Percentiles rank a stretch among this genome's conserved stretches.
These are phyloP conservation scores for Aschersonia sp. DNA, from an alignment of 2,329 filamentous ascomycete species.

Conservation along the genomic window DNA sequence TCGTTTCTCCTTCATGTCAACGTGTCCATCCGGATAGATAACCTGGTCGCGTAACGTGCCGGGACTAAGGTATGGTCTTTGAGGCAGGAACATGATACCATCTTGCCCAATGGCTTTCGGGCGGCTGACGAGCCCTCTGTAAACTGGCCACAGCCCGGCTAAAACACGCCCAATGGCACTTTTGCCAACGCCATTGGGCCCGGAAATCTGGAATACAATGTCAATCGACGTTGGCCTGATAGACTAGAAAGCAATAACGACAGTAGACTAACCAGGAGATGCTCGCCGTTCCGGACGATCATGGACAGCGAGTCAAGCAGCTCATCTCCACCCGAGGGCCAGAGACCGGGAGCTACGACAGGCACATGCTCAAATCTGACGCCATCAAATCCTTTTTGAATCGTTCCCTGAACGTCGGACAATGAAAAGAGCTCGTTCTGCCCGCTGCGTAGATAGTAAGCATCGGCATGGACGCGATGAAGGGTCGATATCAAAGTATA, in stretches of 20 bases:
- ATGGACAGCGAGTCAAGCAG: conserved; percentile 79
- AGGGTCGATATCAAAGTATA: conserved; percentile 92
- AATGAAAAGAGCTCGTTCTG: conserved; percentile 75
- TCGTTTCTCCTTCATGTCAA: conserved; percentile 78
- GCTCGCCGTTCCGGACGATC: conserved; percentile 79
- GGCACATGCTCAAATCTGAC: conserved; percentile 88
- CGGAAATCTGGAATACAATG: conserved; percentile 49
- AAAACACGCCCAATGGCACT: conserved; percentile 76
- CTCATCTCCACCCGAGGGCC: conserved; percentile 83
- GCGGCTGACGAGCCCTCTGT: conserved; percentile 79
- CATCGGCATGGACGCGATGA: conserved; percentile 81
- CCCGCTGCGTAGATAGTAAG: conserved; percentile 57
- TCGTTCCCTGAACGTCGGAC: conserved; percentile 83
- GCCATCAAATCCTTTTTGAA: conserved; percentile 88
- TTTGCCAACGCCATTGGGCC: conserved; percentile 89
- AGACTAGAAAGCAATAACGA: not conserved
- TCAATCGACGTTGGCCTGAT: conserved; percentile 5
- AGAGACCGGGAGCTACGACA: conserved; percentile 75
- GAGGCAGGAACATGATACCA: conserved; percentile 96
- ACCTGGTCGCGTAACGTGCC: conserved; percentile 93
- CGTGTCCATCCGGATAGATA: conserved; percentile 89
- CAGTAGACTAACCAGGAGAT: conserved; percentile 50
- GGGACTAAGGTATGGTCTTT: conserved; percentile 80
- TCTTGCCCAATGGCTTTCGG: conserved; percentile 70
- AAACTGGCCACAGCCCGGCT: conserved; percentile 90